These are phyloP conservation scores for Phytopythium boreale DNA, from an alignment of 352 stramenopile species.

Conservation along the genomic window DNA sequence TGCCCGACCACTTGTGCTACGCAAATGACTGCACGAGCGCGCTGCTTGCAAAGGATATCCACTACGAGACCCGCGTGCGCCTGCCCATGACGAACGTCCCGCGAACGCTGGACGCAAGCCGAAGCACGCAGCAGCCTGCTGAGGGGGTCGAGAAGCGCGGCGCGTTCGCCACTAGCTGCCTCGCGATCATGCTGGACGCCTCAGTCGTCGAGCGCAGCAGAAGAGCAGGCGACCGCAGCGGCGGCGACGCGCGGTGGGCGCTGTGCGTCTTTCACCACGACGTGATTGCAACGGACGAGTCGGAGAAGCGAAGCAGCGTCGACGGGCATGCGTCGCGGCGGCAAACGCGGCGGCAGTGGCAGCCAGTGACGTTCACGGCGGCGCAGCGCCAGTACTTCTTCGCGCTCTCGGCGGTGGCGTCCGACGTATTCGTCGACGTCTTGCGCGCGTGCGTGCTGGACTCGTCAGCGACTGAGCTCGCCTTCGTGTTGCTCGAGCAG, in stretches of 20 bases:
- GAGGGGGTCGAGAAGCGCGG: constrained; percentile 58
- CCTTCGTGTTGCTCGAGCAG: constrained; percentile 27
- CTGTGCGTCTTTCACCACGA: constrained; percentile 65
- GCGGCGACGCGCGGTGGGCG: constrained; percentile 29
- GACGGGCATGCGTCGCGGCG: not conserved
- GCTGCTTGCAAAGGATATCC: constrained; percentile 37
- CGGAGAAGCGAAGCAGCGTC: not conserved
- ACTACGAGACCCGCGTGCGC: constrained; percentile 37
- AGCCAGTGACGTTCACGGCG: constrained; percentile 29
- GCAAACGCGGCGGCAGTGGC: not conserved
- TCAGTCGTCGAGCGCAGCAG: constrained; percentile 1
- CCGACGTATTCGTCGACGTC: constrained; percentile 48
- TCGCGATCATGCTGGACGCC: constrained; percentile 64
- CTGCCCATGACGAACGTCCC: constrained; percentile 79
- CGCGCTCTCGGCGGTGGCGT: constrained; percentile 40
- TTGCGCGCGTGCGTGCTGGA: constrained; percentile 55
- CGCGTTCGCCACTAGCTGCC: constrained; percentile 42
- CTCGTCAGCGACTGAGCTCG: constrained; percentile 37
- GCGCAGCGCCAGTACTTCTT: constrained; percentile 60
- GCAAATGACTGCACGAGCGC: constrained; percentile 33
- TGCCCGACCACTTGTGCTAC: constrained; percentile 52
- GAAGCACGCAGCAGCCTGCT: constrained; percentile 31
- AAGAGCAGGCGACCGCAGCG: not conserved
- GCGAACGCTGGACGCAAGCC: constrained; percentile 52
- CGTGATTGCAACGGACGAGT: constrained; percentile 4